Conservation (phyloP, 352 stramenopile genomes). For the Saprolegnia diclina region DNA sequence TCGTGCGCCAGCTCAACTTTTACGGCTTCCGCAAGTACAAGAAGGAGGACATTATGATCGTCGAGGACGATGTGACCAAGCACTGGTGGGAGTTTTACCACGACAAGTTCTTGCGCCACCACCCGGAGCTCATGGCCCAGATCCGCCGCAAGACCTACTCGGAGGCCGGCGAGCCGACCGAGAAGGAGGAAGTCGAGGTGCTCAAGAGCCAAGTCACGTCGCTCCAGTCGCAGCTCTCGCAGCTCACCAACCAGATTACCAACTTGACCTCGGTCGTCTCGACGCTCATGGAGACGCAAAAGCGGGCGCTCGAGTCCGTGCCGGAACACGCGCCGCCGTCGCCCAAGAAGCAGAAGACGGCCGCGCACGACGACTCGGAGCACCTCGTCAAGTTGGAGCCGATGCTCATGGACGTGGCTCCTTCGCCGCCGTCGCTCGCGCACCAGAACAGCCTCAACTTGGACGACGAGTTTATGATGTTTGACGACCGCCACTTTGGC, state of each 20-base stretch:
- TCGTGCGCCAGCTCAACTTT: constrained; percentile 92
- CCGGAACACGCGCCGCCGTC: background rate
- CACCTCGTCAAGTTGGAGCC: background rate
- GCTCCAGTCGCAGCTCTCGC: constrained; percentile 21
- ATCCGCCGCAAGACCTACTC: constrained; percentile 87
- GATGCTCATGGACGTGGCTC: constrained; percentile 1
- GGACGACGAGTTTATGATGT: constrained; percentile 11
- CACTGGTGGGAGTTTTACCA: constrained; percentile 92
- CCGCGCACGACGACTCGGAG: background rate
- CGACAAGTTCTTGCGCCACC: constrained; percentile 82
- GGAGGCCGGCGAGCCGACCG: constrained; percentile 32
- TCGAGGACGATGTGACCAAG: constrained; percentile 66
- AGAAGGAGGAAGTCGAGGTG: constrained; percentile 27
- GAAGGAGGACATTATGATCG: constrained; percentile 84
- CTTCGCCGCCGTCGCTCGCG: background rate
- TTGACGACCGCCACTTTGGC: constrained; percentile 14
- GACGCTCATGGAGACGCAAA: constrained; percentile 16
- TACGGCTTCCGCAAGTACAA: constrained; percentile 93
- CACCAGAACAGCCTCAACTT: constrained; percentile 18
- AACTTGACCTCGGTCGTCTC: constrained; percentile 19
- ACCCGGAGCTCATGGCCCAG: constrained; percentile 79
- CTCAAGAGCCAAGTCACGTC: constrained; percentile 23
- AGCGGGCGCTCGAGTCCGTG: background rate
- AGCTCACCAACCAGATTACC: constrained; percentile 23
- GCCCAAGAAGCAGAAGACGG: constrained; percentile 10